Evolutionary conservation across 2,329 filamentous ascomycete species (phyloP).

Genomic region (Fusarium musae): DNA sequence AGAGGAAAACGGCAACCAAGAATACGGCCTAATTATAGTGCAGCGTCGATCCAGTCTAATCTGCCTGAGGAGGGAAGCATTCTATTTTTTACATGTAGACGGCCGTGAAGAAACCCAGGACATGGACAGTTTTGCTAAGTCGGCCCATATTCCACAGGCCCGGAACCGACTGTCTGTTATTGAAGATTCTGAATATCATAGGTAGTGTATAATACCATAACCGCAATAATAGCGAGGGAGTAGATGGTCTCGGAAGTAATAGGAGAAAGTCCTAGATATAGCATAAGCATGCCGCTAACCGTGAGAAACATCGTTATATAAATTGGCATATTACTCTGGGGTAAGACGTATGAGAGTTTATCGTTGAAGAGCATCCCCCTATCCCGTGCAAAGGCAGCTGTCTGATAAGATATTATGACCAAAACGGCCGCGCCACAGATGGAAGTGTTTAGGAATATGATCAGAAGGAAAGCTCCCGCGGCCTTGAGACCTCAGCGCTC

Average conservation of each 20-base stretch:
- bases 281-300: not conserved
- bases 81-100: not conserved
- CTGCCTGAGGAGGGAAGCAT: not conserved
- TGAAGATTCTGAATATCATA: not conserved
- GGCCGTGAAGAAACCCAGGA: not conserved
- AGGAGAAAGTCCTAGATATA: not conserved
- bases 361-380: not conserved
- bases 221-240: not conserved
- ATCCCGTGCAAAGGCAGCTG: not conserved
- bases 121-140: not conserved
- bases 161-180: not conserved
- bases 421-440: not conserved
- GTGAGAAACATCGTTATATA: not conserved
- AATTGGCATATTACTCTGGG: not conserved
- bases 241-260: not conserved
- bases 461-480: not conserved
- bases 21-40: not conserved
- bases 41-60: not conserved
- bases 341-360: not conserved
- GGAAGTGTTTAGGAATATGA: not conserved
- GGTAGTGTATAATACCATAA: not conserved
- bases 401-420: not conserved
- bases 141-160: not conserved
- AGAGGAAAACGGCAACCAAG: not conserved
- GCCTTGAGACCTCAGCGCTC: not conserved